Evolutionary conservation across 2,329 filamentous ascomycete species (phyloP).

Genomic region (Trichoderma koningii): DNA sequence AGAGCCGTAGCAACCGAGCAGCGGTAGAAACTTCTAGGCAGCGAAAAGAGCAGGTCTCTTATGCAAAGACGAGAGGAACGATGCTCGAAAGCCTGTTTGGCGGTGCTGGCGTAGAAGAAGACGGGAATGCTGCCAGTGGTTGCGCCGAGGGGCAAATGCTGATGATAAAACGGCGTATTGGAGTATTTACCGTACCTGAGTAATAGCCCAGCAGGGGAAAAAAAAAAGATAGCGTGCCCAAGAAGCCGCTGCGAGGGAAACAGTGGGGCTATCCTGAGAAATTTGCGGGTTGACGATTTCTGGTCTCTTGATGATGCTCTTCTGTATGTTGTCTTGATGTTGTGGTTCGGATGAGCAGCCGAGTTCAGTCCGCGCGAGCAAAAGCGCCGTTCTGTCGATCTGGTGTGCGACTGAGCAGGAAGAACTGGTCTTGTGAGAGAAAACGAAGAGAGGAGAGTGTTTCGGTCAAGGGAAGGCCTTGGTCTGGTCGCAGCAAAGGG

Average conservation of each 20-base stretch:
- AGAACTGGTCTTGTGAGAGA: neutral
- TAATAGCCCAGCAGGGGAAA: conserved; percentile 14
- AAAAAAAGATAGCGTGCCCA: conserved; percentile 23
- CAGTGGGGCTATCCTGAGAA: conserved; percentile 20
- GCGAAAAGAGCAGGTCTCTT: neutral
- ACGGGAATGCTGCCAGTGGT: conserved; percentile 6
- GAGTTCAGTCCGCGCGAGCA: conserved; percentile 1
- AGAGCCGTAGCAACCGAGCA: conserved; percentile 9
- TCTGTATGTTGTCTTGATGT: no score
- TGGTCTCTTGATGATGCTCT: no score
- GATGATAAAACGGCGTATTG: conserved; percentile 4
- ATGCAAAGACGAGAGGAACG: neutral
- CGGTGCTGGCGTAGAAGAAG: conserved; percentile 4
- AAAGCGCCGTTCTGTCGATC: neutral
- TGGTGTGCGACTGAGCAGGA: neutral
- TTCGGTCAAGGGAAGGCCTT: conserved; percentile 24
- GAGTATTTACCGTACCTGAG: conserved; percentile 14
- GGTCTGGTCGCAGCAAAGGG: conserved; percentile 19
- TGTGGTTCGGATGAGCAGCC: neutral
- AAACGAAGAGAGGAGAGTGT: conserved; percentile 7
- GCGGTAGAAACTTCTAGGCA: conserved; percentile 16
- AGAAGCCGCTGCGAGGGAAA: conserved; percentile 16
- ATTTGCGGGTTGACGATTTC: conserved; percentile 13
- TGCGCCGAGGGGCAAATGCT: conserved; percentile 22
- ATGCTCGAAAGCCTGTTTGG: neutral